Evolutionary conservation across 805 yeast genomes (phyloP), one percentile per base, ranked within the genome.

Genomic region (Candida wancherniae): DNA sequence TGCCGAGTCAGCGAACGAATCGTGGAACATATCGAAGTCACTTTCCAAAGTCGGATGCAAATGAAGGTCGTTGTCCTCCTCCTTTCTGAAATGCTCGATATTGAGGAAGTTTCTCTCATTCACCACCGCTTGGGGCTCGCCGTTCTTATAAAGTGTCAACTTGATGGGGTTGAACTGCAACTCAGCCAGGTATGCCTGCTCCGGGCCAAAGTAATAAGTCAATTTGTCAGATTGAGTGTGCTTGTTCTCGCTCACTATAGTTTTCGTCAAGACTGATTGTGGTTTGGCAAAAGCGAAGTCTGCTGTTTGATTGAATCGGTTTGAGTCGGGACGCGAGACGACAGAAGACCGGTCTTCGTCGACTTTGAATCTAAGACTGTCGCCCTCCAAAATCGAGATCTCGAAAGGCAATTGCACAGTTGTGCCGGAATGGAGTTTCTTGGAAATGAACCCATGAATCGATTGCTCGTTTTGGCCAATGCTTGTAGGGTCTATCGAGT

Each of bases 91-190:
- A 48, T 90, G 97, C 54, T 92, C 99, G n/a, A 81, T 36, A 49
- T 90, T 90, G 37, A 92, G 58, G 27, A 85, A 71, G 19, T 73
- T 62, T 24, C 78, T 65, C 30, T 80, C 87, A 53, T 92, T 92
- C 12, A 88, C 49, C 1, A 73, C 58, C 9, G 86, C 44, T 37
- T 75, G 75, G 0, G 57, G 53, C 12, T 59, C 55, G 4, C 66
- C 72, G 2, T 74, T 55, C 31, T 71, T 61, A 14, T 34, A 61
- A 2, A 86, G 47, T 1, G 63, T 57, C 22, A 84, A 46, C 40
- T 64, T 66, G 37, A 86, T 64, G 0, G 82, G 77, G 8, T 51
- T 47, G 24, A 68, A 54, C 12, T 55, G 34, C 9, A 87, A 33
- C 14, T 55, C 62, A 0, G 76, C 63, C 24, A 54, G 46, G 36